A percentile compares a stretch with the other conserved stretches of the same genome.
phyloP scores from a whole-genome alignment of 257 asterid genomes.

The Primulina eburnea region DNA sequence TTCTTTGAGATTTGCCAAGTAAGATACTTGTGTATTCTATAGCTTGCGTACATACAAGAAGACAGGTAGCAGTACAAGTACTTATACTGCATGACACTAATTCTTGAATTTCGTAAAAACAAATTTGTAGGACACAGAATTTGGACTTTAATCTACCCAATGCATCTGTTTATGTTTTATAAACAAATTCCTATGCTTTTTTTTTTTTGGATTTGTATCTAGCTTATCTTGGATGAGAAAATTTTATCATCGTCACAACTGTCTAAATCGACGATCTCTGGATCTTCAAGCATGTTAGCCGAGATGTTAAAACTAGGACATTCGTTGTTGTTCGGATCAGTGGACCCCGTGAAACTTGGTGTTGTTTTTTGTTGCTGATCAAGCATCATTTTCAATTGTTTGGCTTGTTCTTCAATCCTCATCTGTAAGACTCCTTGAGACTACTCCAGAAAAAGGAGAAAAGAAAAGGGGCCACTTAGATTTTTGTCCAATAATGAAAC shows the following conservation, averaged over 20 bases:
- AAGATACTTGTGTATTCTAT: constrained; percentile 15
- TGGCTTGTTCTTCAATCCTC: constrained; percentile 73
- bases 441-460: constrained; percentile 24
- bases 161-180: not conserved
- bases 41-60: constrained; percentile 16
- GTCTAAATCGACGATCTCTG: constrained; percentile 33
- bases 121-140: not conserved
- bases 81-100: not conserved
- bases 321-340: constrained; percentile 22
- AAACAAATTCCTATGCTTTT: not conserved
- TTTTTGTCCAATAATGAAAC: not conserved
- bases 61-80: not conserved
- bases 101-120: not conserved
- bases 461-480: not conserved
- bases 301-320: constrained; percentile 35
- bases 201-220: constrained; percentile 1
- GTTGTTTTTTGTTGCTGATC: constrained; percentile 58
- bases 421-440: constrained; percentile 58
- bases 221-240: constrained; percentile 43
- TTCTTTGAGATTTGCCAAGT: constrained; percentile 1
- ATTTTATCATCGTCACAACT: constrained; percentile 38
- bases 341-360: constrained; percentile 30
- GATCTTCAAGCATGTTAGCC: constrained; percentile 29
- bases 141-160: not conserved
- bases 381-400: constrained; percentile 54